Evolutionary conservation across 495 filamentous ascomycete genomes (phyloP).

Genomic region (Penicillium riverlandense): DNA sequence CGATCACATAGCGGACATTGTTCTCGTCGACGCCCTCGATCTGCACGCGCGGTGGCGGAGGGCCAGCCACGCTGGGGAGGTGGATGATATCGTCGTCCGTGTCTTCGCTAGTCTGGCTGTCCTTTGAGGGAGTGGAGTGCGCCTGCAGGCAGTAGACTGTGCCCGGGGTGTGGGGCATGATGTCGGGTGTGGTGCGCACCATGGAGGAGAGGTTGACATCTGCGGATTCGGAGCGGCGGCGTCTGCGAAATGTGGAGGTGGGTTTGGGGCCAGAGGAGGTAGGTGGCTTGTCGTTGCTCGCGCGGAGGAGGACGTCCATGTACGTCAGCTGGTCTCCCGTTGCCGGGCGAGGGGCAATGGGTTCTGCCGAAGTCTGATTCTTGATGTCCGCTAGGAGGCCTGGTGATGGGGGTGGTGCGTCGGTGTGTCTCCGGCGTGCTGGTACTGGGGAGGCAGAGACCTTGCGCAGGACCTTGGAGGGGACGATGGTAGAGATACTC

Average conservation of each 20-base stretch:
- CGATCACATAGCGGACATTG: conserved; percentile 29
- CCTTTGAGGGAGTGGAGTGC: conserved; percentile 19
- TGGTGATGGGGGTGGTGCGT: conserved; percentile 30
- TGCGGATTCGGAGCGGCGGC: conserved; percentile 12
- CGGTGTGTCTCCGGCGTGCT: conserved; percentile 32
- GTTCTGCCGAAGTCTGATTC: background rate
- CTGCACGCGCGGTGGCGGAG: conserved; percentile 20
- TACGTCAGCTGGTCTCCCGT: conserved; percentile 22
- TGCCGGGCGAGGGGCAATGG: background rate
- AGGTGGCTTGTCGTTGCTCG: conserved; percentile 11
- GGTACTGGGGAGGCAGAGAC: conserved; percentile 5
- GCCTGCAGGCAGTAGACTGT: conserved; percentile 34
- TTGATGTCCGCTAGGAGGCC: conserved; percentile 22
- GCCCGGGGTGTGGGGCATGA: conserved; percentile 3
- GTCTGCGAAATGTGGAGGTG: conserved; percentile 3
- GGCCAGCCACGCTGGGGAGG: conserved; percentile 21
- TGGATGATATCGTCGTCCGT: conserved; percentile 35
- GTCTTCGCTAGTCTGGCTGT: conserved; percentile 21
- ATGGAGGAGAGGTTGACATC: conserved; percentile 3
- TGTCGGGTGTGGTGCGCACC: conserved; percentile 4
- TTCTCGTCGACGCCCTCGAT: conserved; percentile 34
- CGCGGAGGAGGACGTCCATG: conserved; percentile 25
- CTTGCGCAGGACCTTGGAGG: conserved; percentile 16
- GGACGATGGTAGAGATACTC: conserved; percentile 29
- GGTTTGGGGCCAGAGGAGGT: background rate